Evolutionary conservation across 805 yeast species (phyloP), one percentile per base, ranked within the genome.

Genomic region (Starmerella asiatica): DNA sequence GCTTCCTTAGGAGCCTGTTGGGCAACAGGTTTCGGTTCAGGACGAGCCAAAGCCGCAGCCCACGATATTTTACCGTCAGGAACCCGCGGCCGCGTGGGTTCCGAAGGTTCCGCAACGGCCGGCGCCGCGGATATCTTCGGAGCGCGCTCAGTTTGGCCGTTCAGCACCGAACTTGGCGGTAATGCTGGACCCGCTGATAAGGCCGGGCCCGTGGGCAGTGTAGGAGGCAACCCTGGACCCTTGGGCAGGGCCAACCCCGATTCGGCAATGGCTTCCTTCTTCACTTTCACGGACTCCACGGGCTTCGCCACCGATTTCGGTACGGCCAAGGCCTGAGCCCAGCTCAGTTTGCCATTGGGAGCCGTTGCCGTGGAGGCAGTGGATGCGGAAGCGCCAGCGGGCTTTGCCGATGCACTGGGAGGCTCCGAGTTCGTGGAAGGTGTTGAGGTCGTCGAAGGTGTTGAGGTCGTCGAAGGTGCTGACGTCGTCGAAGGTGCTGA

Each of bases 1-100:
- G 6, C 32, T 17, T 19, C 21, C 12, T 23, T 15, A 12, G 11
- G 11, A 24, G 26, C 21, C 4, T 11, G 23, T 21, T 18, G 31
- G 31, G 19, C 17, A 9, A 9, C 28, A 9, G 4, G 37, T 23
- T 32, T 26, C 7, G 21, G 36, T 14, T 23, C 34, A 11, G 31
- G 42, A 41, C 47, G 41, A 12, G 46, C 42, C n/a, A 48, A 46
- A 26, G 46, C 51, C 16, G 45, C 47, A 11, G 54, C 51, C 53
- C 55, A 52, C 18, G 50, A 42, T 23, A 43, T 34, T 42, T 37
- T 47, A 24, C 53, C 49, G 34, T 44, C 36, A 15, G 48, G 46
- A 21, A n/a, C n/a, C n/a, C n/a, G n/a, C n/a, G n/a, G n/a, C n/a
- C 34, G 37, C 17, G 44, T 30, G 15, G 41, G 16, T 15, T 16